A percentile compares a stretch with the other conserved stretches of the same genome.
phyloP scores from a whole-genome alignment of 768 basidiomycete species.

The Cystoderma amianthinum region DNA sequence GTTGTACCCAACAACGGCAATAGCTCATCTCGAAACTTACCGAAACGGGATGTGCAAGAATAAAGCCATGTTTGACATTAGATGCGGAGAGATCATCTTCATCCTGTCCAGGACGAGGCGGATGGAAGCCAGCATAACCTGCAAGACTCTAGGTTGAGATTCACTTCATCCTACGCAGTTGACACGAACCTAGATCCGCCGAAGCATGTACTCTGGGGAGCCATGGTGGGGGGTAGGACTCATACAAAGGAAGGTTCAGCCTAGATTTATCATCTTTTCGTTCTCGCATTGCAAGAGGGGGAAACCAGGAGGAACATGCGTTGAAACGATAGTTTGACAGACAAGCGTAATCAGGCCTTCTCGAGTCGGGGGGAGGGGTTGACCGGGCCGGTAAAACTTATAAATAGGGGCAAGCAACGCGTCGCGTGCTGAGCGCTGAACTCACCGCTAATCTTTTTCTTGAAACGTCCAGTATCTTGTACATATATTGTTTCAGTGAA shows the following conservation, averaged over 20 bases:
- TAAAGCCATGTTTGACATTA: constrained; percentile 63
- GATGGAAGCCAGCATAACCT: constrained; percentile 77
- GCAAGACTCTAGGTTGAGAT: no score
- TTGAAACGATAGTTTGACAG: neutral
- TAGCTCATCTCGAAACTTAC: constrained; percentile 32
- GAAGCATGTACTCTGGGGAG: constrained; percentile 57
- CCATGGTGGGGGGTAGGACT: constrained; percentile 68
- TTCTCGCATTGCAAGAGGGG: constrained; percentile 22
- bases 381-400: no score
- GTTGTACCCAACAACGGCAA: no score
- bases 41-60: constrained; percentile 43
- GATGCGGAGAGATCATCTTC: constrained; percentile 64
- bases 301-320: constrained; percentile 5
- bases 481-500: neutral
- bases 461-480: neutral
- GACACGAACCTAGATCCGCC: constrained; percentile 60
- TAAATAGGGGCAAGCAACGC: constrained; percentile 12
- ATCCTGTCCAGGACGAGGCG: constrained; percentile 67
- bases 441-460: no score
- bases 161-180: no score
- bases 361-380: constrained; percentile 1
- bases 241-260: constrained; percentile 42
- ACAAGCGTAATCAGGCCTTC: neutral
- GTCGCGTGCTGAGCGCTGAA: no score
- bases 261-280: constrained; percentile 21